Base-by-base conservation (phyloP, 208 protist species). In the Wallacemonas sp. region DNA sequence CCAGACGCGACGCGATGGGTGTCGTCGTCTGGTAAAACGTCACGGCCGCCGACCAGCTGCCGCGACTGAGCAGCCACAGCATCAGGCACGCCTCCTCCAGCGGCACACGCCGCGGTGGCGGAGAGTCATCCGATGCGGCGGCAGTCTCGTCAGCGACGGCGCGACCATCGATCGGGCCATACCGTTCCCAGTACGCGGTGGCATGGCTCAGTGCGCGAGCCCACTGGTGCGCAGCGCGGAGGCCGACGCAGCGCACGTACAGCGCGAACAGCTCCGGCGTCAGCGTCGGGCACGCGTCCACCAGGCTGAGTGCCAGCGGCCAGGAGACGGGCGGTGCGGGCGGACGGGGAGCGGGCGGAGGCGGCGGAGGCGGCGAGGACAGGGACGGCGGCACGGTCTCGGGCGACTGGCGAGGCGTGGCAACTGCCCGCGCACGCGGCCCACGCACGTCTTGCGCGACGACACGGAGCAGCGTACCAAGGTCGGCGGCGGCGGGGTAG, bases 1-100 rank as follows among this genome's bases (percentile, higher is more conserved):
- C n/a, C n/a, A n/a, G n/a, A n/a, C n/a, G n/a, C n/a, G n/a, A n/a
- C n/a, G n/a, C n/a, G n/a, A n/a, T 59, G 26, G 52, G 52, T 18
- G 20, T 3, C 31, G 52, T 59, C 16, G 36, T 50, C 16, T 44
- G 12, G 52, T 59, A 59, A n/a, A 59, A 59, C 20, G 41, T 26
- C 36, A 89, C 54, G 10, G 74, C 79, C 22, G 79, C 75, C 16
- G 16, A 61, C 83, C 83, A 86, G 67, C 67, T 79, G 10, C 81
- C 76, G 23, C 76, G 70, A 44, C 79, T 84, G 25, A 81, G 62
- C 39, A 91, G 26, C 84, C 84, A 91, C 55, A 84, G 57, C 45
- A 48, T 29, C 26, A 64, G 25, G 41, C 57, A 64, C 18, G 52
- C 52, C 52, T 59, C 52, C 52, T 59, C 31, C 7, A 59, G 32